Evolutionary conservation across 2,329 filamentous ascomycete genomes (phyloP).

Genomic region (Biscogniauxia sp.): DNA sequence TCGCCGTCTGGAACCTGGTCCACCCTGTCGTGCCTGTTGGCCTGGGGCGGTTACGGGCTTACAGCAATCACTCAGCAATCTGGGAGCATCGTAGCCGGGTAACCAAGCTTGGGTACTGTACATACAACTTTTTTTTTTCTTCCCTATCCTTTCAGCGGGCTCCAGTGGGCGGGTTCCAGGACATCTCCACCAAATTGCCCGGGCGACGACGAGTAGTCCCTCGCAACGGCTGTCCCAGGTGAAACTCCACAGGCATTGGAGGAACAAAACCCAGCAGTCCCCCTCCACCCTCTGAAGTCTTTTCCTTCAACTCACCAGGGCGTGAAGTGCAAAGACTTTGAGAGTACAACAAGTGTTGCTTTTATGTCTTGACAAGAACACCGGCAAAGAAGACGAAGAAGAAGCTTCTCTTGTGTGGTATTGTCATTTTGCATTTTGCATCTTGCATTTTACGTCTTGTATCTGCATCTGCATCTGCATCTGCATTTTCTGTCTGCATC

Average conservation of each 20-base stretch:
- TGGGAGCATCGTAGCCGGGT: slow-evolving; percentile 10
- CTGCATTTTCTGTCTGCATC: slow-evolving; percentile 2
- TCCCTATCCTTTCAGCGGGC: not conserved
- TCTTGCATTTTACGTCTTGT: not conserved
- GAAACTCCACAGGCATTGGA: slow-evolving; percentile 23
- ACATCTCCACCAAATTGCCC: slow-evolving; percentile 24
- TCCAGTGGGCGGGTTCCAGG: slow-evolving; percentile 10
- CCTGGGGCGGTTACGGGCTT: slow-evolving; percentile 13
- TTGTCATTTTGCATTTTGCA: not conserved
- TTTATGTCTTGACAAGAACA: not conserved
- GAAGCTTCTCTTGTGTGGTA: not conserved
- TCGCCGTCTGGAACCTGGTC: not conserved
- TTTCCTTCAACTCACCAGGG: slow-evolving; percentile 22
- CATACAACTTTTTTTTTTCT: not conserved
- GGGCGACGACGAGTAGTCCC: slow-evolving; percentile 28
- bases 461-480: not conserved
- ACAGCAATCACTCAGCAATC: slow-evolving; percentile 6
- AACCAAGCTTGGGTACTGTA: slow-evolving; percentile 1
- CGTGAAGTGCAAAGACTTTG: slow-evolving; percentile 15
- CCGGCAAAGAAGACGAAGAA: too few relatives aligned
- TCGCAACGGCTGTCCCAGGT: slow-evolving; percentile 26
- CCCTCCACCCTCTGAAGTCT: slow-evolving; percentile 22
- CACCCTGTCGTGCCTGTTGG: not conserved
- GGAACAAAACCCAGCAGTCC: slow-evolving; percentile 29
- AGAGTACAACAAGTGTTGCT: not conserved